Percentiles rank a stretch among this genome's conserved stretches.
These are phyloP conservation scores for Dillenia suffruticosa DNA, from an alignment of 164 flowering plant genomes.

Conservation along the genomic window DNA sequence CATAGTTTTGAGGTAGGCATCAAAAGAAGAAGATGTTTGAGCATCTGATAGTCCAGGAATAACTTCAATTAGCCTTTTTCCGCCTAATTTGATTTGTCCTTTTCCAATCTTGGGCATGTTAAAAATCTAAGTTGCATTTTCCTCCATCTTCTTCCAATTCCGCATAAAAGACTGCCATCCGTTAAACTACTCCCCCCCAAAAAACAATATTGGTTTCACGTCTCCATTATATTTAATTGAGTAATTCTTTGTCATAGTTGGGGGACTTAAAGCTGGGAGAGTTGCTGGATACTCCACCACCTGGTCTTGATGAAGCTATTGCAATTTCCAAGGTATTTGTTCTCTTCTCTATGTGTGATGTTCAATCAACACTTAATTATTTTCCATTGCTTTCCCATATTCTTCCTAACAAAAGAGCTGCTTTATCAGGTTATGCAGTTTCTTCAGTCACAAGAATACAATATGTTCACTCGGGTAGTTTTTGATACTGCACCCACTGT, in stretches of 20 bases:
- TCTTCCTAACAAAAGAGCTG: neutral
- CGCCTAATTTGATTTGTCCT: too few species aligned
- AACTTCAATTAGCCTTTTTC: too few species aligned
- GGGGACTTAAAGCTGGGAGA: constrained; percentile 96
- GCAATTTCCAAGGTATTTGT: constrained; percentile 80
- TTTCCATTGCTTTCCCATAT: constrained; percentile 3
- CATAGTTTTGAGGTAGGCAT: too few species aligned
- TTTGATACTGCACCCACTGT: constrained; percentile 99
- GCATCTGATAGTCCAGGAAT: too few species aligned
- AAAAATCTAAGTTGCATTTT: too few species aligned
- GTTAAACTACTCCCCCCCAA: too few species aligned
- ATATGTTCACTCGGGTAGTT: constrained; percentile 72
- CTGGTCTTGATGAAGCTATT: constrained; percentile 96
- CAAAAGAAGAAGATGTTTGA: too few species aligned
- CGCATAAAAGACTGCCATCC: too few species aligned
- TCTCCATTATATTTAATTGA: neutral
- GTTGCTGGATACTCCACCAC: constrained; percentile 90
- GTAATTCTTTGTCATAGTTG: constrained; percentile 30
- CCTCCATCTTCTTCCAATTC: too few species aligned
- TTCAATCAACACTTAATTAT: neutral
- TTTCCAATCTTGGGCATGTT: too few species aligned
- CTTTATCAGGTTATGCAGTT: constrained; percentile 84
- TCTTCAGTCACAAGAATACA: constrained; percentile 76
- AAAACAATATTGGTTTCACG: too few species aligned
- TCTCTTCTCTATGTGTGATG: neutral